These are phyloP conservation scores for Nothophaeocryptopus gaeumannii DNA, from an alignment of 2,329 filamentous ascomycete species.

Conservation along the genomic window DNA sequence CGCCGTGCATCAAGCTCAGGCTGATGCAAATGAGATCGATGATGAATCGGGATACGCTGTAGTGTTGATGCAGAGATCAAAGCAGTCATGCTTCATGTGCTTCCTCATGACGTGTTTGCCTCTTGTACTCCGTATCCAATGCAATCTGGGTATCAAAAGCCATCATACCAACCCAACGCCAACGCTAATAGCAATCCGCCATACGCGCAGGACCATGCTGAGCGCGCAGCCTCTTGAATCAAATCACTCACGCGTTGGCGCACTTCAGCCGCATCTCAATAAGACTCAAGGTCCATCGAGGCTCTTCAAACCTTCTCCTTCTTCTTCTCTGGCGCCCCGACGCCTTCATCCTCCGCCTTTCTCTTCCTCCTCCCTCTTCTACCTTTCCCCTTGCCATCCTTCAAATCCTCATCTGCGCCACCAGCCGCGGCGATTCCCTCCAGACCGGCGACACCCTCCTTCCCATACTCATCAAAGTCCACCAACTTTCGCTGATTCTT, in stretches of 20 bases:
- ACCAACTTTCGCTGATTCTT: conserved; percentile 78
- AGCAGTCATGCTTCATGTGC: no score
- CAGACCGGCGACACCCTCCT: conserved; percentile 44
- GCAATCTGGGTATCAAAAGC: conserved; percentile 1
- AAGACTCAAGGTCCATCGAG: background rate
- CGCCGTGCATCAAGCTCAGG: no score
- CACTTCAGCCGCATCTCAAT: no score
- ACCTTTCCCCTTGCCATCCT: conserved; percentile 31
- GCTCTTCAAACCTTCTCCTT: background rate
- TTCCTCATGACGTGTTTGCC: no score
- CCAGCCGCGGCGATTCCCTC: conserved; percentile 60
- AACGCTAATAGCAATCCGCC: background rate
- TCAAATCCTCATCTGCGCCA: conserved; percentile 41
- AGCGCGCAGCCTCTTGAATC: no score
- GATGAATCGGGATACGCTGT: no score
- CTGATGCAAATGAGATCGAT: no score
- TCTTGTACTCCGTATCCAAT: no score
- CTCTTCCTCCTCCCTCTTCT: conserved; percentile 32
- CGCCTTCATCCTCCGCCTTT: conserved; percentile 29
- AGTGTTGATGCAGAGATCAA: no score
- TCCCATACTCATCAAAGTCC: conserved; percentile 63
- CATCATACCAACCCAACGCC: background rate
- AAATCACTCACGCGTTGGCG: no score
- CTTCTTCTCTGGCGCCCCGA: conserved; percentile 6
- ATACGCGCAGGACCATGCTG: no score